Base-by-base conservation (phyloP, 768 basidiomycete genomes). In the Phlebiopsis flavidoalba region DNA sequence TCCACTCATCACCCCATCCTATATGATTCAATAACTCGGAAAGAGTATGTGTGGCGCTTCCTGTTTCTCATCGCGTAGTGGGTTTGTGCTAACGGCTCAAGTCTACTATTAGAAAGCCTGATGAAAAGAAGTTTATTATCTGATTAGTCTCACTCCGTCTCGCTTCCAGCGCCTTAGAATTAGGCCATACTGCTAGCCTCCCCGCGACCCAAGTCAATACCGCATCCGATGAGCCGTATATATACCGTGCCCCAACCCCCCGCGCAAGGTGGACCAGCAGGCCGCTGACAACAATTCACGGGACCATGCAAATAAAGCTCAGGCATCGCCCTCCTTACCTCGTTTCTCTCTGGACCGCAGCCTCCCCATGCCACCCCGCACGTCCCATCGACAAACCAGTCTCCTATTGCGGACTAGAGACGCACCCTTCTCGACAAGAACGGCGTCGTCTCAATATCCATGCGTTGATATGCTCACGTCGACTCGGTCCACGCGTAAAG, bases 221-320 rank as follows among this genome's bases (percentile, higher is more conserved):
- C 40, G 12, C 40, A 8, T 12, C 17, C 40, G 40, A 3, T 12
- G 40, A 43, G 3, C 17, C 40, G 17, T 43, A 43, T 43, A 43
- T 43, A 43, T 12, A 17, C 3, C 10, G 40, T 12, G 40, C 2
- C 17, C n/a, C n/a, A n/a, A n/a, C n/a, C n/a, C 12, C 17, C 12
- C 40, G 17, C 17, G 3, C 17, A 17, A 43, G 8, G 2, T 10
- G 3, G 12, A 10, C 12, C 40, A 43, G 40, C 40, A 12, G 11
- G 14, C 19, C 54, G 5, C 43, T 37, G 54, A 55, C 40, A 45
- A 19, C 37, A 19, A 33, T 26, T 35, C 24, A 21, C 54, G n/a
- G n/a, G n/a, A 55, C 15, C 37, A 55, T 55, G 54, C 37, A 43
- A 37, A 55, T 45, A 37, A 55, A 55, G 54, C 54, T 55, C 40